Conservation (phyloP, 1,284 basidiomycete species). For the Sporisorium reilianum region DNA sequence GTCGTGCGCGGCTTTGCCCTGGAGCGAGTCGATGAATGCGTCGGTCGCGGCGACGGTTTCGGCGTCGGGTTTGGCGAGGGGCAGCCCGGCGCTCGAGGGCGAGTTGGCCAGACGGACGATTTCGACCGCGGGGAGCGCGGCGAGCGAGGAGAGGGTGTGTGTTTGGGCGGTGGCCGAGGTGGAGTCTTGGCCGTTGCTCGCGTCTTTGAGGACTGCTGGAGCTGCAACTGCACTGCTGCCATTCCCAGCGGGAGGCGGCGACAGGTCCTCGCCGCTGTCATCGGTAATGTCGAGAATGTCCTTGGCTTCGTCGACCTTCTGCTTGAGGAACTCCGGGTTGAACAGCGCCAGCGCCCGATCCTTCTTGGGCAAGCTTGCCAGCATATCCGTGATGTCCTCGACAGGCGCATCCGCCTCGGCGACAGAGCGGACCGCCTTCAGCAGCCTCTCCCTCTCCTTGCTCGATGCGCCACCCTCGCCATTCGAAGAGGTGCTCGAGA, state of each 20-base stretch:
- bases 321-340: slow-evolving; percentile 81
- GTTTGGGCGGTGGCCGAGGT: slow-evolving; percentile 17
- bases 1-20: slow-evolving; percentile 75
- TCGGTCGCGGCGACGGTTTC: slow-evolving; percentile 78
- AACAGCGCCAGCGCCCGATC: slow-evolving; percentile 90
- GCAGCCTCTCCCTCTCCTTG: slow-evolving; percentile 76
- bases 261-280: slow-evolving; percentile 34
- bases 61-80: slow-evolving; percentile 79
- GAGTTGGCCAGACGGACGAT: slow-evolving; percentile 75
- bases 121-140: slow-evolving; percentile 75
- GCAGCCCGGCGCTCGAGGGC: slow-evolving; percentile 73
- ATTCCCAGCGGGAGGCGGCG: slow-evolving; percentile 1
- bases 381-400: slow-evolving; percentile 75
- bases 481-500: slow-evolving; percentile 42
- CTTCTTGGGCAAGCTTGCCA: slow-evolving; percentile 85
- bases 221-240: not conserved
- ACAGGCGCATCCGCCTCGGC: slow-evolving; percentile 46
- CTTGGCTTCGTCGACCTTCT: slow-evolving; percentile 84
- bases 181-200: slow-evolving; percentile 55
- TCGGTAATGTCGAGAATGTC: slow-evolving; percentile 74
- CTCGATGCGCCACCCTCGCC: slow-evolving; percentile 41
- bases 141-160: slow-evolving; percentile 72
- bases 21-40: slow-evolving; percentile 80
- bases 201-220: slow-evolving; percentile 13
- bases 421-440: slow-evolving; percentile 71